Evolutionary conservation across 805 yeast genomes (phyloP), one percentile per base, ranked within the genome.

Genomic region (Lachancea waltii): DNA sequence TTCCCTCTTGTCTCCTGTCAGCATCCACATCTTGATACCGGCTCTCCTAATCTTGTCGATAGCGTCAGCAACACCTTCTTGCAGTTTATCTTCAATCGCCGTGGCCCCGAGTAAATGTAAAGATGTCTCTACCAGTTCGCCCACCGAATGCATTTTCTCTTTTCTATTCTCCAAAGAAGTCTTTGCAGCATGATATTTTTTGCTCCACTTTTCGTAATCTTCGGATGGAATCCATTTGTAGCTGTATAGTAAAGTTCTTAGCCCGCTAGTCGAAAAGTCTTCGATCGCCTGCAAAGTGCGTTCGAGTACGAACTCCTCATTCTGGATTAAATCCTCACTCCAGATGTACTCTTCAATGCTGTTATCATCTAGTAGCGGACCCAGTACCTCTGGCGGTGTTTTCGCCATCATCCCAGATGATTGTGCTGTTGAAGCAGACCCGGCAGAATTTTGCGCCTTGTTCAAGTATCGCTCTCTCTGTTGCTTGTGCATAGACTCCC

Each of bases 1-100:
- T 61, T 92, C 99, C 42, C 97, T 70, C 56, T 94, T 94, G 58
- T 92, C 99, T 31, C 99, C 99, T 0, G 99, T 92, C 33, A 92
- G 67, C 97, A 92, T 92, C 99, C 99, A 92, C 69, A 92, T 64
- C 53, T 81, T 85, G 41, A 92, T 86, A 2, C 95, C 95, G 0
- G 99, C 97, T 46, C 94, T 71, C 50, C 95, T 75, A 35, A 92
- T 70, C 53, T 86, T 87, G 42, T 86, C 97, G 46, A 92, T 89
- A 0, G 97, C 76, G 38, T 89, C 95, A 16, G 97, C 82, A 5
- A 92, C 98, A n/a, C 98, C 99, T 17, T 80, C 82, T 63, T 92
- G 99, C 27, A 92, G 69, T 55, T 90, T 92, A 56, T 92, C 99
- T 57, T 92, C 99, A 45, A 92, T 92, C 0, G 97, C 98, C 4